Conservation (phyloP, 1,284 basidiomycete species). For the Leccinum solheimii region DNA sequence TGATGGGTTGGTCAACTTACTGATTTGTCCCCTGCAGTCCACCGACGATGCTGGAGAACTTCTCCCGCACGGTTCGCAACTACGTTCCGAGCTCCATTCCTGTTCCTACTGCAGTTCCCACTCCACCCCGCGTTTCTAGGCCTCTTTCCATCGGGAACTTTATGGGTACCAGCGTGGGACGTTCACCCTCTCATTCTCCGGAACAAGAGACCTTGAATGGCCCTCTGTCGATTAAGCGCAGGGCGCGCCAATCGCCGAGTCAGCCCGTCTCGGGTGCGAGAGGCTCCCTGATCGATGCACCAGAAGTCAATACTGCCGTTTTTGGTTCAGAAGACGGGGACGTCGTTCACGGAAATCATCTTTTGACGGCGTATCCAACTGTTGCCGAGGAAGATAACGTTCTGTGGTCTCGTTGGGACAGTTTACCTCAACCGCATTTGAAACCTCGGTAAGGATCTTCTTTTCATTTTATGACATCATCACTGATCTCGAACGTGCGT, state of each 20-base stretch:
- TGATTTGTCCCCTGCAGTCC: slow-evolving; percentile 38
- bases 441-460: slow-evolving; percentile 23
- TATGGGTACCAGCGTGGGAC: slow-evolving; percentile 28
- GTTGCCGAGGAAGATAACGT: slow-evolving; percentile 35
- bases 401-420: slow-evolving; percentile 31
- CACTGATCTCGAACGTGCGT: slow-evolving; percentile 7
- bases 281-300: slow-evolving; percentile 12
- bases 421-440: slow-evolving; percentile 15
- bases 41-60: slow-evolving; percentile 48
- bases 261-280: slow-evolving; percentile 14
- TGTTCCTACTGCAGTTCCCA: slow-evolving; percentile 47
- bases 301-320: slow-evolving; percentile 14
- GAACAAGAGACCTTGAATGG: slow-evolving; percentile 12
- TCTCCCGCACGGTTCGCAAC: slow-evolving; percentile 51
- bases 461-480: background rate
- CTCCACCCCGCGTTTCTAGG: slow-evolving; percentile 50
- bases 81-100: slow-evolving; percentile 55
- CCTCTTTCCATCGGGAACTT: slow-evolving; percentile 51
- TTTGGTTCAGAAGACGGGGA: slow-evolving; percentile 32
- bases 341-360: slow-evolving; percentile 12
- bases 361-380: slow-evolving; percentile 28
- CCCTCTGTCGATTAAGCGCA: slow-evolving; percentile 10
- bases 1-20: slow-evolving; percentile 7
- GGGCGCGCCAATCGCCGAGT: slow-evolving; percentile 4
- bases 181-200: slow-evolving; percentile 14